Conservation (phyloP, 2,329 filamentous ascomycete species). For the Cercospora nicotianae region DNA sequence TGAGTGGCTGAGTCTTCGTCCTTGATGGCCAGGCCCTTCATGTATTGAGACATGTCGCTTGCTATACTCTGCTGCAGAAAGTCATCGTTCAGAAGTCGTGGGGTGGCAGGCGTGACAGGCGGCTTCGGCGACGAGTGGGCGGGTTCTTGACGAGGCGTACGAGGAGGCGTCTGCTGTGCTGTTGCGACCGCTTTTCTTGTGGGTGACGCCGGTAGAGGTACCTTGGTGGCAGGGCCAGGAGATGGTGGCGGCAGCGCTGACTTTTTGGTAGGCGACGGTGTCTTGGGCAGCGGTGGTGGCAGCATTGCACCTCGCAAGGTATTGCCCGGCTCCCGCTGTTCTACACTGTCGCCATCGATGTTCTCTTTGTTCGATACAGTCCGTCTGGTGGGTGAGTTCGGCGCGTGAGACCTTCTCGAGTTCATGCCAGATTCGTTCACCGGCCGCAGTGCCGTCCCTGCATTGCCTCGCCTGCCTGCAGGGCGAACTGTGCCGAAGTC, state of each 20-base stretch:
- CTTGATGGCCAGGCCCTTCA: constrained; percentile 38
- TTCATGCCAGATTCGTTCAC: constrained; percentile 84
- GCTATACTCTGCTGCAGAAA: constrained; percentile 52
- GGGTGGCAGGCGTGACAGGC: constrained; percentile 36
- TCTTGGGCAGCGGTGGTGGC: constrained; percentile 40
- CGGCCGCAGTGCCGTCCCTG: constrained; percentile 63
- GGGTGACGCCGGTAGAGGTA: constrained; percentile 50
- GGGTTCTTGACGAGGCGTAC: constrained; percentile 32
- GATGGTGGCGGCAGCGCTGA: constrained; percentile 36
- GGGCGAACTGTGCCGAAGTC: constrained; percentile 95
- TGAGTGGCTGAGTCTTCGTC: constrained; percentile 36
- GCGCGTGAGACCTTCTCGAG: constrained; percentile 54
- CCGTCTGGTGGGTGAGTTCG: constrained; percentile 42
- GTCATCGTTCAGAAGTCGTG: constrained; percentile 44
- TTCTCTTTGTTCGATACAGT: constrained; percentile 40
- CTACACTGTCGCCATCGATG: constrained; percentile 35
- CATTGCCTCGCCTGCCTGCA: constrained; percentile 57
- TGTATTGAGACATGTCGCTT: constrained; percentile 44
- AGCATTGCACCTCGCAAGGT: constrained; percentile 34
- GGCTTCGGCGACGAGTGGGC: constrained; percentile 35
- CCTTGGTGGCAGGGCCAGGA: constrained; percentile 43
- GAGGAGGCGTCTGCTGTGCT: constrained; percentile 39
- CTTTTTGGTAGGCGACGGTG: constrained; percentile 48
- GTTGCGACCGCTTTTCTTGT: constrained; percentile 41
- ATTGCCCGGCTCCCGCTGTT: constrained; percentile 33